A percentile compares a stretch with the other conserved stretches of the same genome.
phyloP scores from a whole-genome alignment of 257 asterid genomes.

The Solanum etuberosum region DNA sequence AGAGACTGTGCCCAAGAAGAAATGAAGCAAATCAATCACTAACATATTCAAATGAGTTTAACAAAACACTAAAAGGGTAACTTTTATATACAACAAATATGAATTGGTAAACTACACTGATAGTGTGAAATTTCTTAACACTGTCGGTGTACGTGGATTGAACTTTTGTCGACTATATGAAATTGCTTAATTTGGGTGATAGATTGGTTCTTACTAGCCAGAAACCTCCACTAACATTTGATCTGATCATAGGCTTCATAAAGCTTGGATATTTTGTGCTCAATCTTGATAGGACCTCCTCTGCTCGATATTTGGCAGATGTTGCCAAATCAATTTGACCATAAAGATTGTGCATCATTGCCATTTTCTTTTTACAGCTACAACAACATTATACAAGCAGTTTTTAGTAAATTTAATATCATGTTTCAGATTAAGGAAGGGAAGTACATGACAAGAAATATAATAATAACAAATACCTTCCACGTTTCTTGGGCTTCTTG shows the following conservation, averaged over 20 bases:
- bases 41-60: neutral
- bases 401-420: neutral
- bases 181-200: neutral
- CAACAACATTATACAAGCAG: conserved; percentile 2
- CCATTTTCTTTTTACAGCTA: conserved; percentile 17
- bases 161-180: neutral
- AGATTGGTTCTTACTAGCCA: conserved; percentile 31
- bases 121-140: neutral
- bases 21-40: neutral
- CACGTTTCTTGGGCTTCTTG: neutral
- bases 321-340: conserved; percentile 10
- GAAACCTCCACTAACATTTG: conserved; percentile 33
- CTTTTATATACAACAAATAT: neutral
- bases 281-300: conserved; percentile 23
- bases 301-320: conserved; percentile 29
- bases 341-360: conserved; percentile 1
- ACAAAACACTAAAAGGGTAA: neutral
- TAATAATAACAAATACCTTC: neutral
- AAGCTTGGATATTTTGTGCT: conserved; percentile 31
- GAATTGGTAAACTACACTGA: neutral
- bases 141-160: too few relatives aligned
- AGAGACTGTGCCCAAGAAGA: conserved; percentile 23
- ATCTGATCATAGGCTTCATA: conserved; percentile 38
- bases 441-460: neutral
- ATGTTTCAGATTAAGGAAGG: neutral